phyloP scores from a whole-genome alignment of 495 filamentous ascomycete genomes.

The Trichoderma gamsii region DNA sequence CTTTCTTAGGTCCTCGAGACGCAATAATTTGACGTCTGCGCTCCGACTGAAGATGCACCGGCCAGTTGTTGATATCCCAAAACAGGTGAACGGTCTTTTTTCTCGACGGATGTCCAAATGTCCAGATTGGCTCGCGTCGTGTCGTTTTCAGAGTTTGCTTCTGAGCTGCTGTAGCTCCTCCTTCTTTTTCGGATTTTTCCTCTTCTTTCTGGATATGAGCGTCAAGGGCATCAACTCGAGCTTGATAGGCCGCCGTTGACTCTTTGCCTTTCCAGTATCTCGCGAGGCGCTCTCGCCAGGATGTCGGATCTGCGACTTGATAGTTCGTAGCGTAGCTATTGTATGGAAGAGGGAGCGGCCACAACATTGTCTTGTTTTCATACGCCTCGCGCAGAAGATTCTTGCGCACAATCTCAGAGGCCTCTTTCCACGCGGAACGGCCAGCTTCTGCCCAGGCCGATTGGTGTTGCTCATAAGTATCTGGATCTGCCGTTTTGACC shows the following conservation, averaged over 20 bases:
- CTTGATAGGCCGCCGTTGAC: neutral
- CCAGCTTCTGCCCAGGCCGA: neutral
- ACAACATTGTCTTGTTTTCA: slow-evolving; percentile 12
- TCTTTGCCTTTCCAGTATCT: neutral
- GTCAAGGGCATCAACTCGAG: neutral
- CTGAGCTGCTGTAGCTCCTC: neutral
- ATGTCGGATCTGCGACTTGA: neutral
- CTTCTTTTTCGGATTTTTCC: neutral
- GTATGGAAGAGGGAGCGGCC: neutral
- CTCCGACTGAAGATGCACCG: slow-evolving; percentile 14
- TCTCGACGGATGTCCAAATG: neutral
- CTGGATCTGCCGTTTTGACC: slow-evolving; percentile 1
- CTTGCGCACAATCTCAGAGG: neutral
- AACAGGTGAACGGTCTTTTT: neutral
- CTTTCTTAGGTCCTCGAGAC: neutral
- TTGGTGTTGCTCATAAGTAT: neutral
- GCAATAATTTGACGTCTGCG: neutral
- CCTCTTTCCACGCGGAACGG: neutral
- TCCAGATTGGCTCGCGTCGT: slow-evolving; percentile 15
- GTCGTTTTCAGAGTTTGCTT: neutral
- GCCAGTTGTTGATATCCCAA: slow-evolving; percentile 17
- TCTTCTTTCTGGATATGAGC: neutral
- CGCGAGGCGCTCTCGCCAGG: neutral
- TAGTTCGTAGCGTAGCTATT: neutral
- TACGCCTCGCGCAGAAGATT: neutral